Base-by-base conservation (phyloP, 2,329 filamentous ascomycete species). In the Penicillium sp. region DNA sequence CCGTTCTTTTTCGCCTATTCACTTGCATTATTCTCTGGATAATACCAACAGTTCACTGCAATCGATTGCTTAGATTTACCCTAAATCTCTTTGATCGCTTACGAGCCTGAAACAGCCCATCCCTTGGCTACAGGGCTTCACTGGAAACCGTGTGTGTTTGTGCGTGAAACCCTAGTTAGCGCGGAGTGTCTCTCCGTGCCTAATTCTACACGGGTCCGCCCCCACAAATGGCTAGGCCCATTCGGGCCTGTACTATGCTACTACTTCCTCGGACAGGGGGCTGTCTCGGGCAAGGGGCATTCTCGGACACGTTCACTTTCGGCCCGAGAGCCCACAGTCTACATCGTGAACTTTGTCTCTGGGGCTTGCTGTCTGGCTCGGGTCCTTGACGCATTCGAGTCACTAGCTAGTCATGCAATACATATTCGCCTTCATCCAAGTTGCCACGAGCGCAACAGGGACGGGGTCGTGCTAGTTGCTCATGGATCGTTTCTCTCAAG, bases 121-220 rank as follows among this genome's bases (percentile, higher is more conserved):
- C 42, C n/a, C 5, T 8, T 3, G 20, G 5, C 8, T 15, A 28
- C 43, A 10, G 12, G 12, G 22, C 8, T 15, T n/a, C 43, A 8
- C 22, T 22, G 22, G 22, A 22, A 22, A 22, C 22, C 22, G 22
- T 3, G 22, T 22, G 22, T 22, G 22, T 22, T 22, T 31, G 7
- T 31, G 43, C 25, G 15, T 47, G 43, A 10, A 28, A 15, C 43
- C 43, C 8, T 55, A 57, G 51, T 50, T 49, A 54, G 54, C 42
- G 52, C 65, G 65, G 65, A 65, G 64, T 35, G 17, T 37, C 22
- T 15, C 62, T 65, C 65, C 65, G 65, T 66, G 59, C 47, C 61
- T 58, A 37, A 66, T 67, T 25, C 54, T 61, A 56, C 63, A 66
- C 65, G 64, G 64, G 25, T 34, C 54, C 52, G 39, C 55, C 64